Conservation (phyloP, 1,139 yeast genomes). For the Hemisphaericaspora subhashii region DNA sequence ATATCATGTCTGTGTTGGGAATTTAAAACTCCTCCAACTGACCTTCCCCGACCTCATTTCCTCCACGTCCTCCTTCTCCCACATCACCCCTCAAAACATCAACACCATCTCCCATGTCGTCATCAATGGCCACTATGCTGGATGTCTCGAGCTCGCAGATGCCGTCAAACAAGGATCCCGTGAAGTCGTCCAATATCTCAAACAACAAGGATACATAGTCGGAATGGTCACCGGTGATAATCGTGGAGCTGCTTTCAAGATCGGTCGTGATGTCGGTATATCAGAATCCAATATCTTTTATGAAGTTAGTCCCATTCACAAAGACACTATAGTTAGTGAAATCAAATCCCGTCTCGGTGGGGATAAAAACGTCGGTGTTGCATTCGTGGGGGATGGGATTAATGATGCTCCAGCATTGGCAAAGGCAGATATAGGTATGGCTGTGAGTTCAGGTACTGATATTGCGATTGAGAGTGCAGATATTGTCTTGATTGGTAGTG, state of each 20-base stretch:
- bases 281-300: constrained; percentile 66
- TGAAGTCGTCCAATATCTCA: constrained; percentile 58
- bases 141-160: constrained; percentile 69
- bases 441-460: constrained; percentile 90
- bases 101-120: constrained; percentile 42
- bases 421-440: constrained; percentile 84
- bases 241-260: constrained; percentile 56
- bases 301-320: constrained; percentile 75
- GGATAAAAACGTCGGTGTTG: constrained; percentile 45
- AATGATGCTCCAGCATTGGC: constrained; percentile 96
- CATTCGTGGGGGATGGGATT: constrained; percentile 95
- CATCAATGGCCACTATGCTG: constrained; percentile 59
- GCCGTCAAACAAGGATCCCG: constrained; percentile 66
- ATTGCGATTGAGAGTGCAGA: constrained; percentile 97
- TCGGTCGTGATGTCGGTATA: constrained; percentile 72
- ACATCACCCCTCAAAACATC: constrained; percentile 17
- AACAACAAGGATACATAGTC: constrained; percentile 56
- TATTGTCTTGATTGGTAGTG: constrained; percentile 66
- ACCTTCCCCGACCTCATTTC: constrained; percentile 11
- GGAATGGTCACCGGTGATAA: constrained; percentile 94
- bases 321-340: constrained; percentile 63
- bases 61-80: constrained; percentile 13
- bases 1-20: constrained; percentile 56
- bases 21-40: constrained; percentile 43
- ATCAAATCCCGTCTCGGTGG: constrained; percentile 50